A percentile compares a stretch with the other conserved stretches of the same genome.
These are phyloP conservation scores for Aureobasidium sp. DNA, from an alignment of 2,329 filamentous ascomycete genomes.

Conservation along the genomic window DNA sequence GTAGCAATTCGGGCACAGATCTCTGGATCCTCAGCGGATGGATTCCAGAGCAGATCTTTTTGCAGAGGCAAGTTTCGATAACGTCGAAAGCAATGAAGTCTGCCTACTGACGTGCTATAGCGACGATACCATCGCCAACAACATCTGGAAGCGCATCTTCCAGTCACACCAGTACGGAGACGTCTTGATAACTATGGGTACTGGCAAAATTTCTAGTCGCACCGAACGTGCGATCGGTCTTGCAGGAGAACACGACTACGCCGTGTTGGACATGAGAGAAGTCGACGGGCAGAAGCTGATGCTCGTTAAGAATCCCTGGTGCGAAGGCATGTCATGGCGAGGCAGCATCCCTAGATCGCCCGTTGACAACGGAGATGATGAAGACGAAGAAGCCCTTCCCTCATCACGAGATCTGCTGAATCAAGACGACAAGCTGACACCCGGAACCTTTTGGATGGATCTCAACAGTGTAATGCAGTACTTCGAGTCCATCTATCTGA, in stretches of 20 bases:
- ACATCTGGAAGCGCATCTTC: constrained; percentile 70
- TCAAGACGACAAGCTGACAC: constrained; percentile 33
- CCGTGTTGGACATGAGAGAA: constrained; percentile 70
- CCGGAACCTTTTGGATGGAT: constrained; percentile 90
- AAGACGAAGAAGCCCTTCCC: constrained; percentile 21
- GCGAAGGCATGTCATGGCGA: constrained; percentile 67
- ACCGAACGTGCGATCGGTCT: constrained; percentile 77
- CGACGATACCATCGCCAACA: constrained; percentile 67
- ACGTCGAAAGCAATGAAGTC: neutral
- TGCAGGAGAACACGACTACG: constrained; percentile 88
- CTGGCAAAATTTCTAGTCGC: constrained; percentile 65
- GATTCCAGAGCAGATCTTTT: constrained; percentile 92
- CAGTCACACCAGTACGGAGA: constrained; percentile 68
- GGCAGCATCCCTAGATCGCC: constrained; percentile 31
- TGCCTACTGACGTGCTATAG: constrained; percentile 30
- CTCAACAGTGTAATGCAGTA: constrained; percentile 81
- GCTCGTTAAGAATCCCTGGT: constrained; percentile 94
- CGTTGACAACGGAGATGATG: neutral
- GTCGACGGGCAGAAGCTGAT: constrained; percentile 56
- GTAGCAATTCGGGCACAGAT: constrained; percentile 94
- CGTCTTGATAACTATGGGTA: constrained; percentile 83
- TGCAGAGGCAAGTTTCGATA: constrained; percentile 55
- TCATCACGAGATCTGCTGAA: constrained; percentile 29
- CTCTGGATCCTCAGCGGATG: constrained; percentile 88
- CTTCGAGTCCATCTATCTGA: constrained; percentile 93